Conservation (phyloP, 2,329 filamentous ascomycete genomes). For the Acephala macrosclerotiorum region DNA sequence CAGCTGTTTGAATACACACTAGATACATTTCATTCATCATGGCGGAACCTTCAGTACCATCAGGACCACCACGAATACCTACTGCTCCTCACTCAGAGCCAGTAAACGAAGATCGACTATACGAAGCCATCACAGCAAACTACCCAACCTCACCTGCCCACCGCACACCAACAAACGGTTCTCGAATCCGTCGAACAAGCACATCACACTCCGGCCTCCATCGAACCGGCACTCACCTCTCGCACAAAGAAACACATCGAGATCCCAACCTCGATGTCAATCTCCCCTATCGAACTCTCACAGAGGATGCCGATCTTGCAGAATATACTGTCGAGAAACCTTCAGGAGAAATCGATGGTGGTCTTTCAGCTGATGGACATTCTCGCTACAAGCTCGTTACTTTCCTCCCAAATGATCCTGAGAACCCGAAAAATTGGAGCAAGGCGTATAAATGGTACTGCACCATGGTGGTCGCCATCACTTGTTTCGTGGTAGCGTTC, state of each 20-base stretch:
- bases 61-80: neutral
- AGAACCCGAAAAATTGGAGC: slow-evolving; percentile 87
- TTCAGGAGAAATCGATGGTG: slow-evolving; percentile 62
- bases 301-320: slow-evolving; percentile 64
- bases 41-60: slow-evolving; percentile 1
- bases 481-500: slow-evolving; percentile 73
- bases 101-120: slow-evolving; percentile 11
- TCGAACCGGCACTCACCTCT: slow-evolving; percentile 27
- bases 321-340: slow-evolving; percentile 72
- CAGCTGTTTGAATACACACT: neutral
- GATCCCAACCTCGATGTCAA: slow-evolving; percentile 54
- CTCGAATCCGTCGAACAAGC: slow-evolving; percentile 23
- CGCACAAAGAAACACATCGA: slow-evolving; percentile 36
- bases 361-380: slow-evolving; percentile 35
- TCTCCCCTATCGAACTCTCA: slow-evolving; percentile 71
- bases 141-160: slow-evolving; percentile 22
- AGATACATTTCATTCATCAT: neutral
- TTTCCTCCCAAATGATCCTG: slow-evolving; percentile 74
- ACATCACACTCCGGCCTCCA: slow-evolving; percentile 27
- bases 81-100: slow-evolving; percentile 8
- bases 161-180: slow-evolving; percentile 25
- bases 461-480: slow-evolving; percentile 83
- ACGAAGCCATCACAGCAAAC: slow-evolving; percentile 19
- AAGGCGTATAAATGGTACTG: slow-evolving; percentile 82
- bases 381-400: slow-evolving; percentile 67